Conservation (phyloP, 306 rosid species). For the Senna siamea region DNA sequence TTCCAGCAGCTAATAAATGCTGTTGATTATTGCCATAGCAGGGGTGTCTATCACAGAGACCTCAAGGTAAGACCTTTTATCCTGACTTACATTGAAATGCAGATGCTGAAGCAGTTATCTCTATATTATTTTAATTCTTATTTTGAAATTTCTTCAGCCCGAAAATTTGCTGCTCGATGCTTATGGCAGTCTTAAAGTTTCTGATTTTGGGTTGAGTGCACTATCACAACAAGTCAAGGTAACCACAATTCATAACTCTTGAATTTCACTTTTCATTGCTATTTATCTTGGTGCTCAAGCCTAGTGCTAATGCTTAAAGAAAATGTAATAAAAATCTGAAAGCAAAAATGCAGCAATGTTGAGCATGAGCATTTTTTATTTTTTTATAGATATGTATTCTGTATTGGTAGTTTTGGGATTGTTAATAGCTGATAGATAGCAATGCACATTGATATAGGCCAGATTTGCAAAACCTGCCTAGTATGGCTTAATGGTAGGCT, state of each 20-base stretch:
- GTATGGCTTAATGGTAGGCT: too few species aligned
- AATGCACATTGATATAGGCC: too few species aligned
- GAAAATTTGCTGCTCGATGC: conserved; percentile 90
- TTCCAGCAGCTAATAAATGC: conserved; percentile 97
- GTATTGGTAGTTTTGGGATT: too few species aligned
- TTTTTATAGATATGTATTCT: too few species aligned
- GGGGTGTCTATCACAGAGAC: conserved; percentile 97
- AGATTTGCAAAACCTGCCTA: too few species aligned
- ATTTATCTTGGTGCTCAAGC: conserved; percentile 23
- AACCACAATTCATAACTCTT: conserved; percentile 38
- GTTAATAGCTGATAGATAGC: too few species aligned
- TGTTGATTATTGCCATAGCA: conserved; percentile 98
- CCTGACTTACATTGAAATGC: neutral
- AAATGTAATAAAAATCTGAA: neutral
- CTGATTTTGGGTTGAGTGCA: conserved; percentile 98
- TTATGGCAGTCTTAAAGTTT: conserved; percentile 87
- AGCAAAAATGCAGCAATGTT: neutral
- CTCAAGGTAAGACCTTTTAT: conserved; percentile 65
- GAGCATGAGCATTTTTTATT: neutral
- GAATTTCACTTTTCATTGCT: conserved; percentile 32
- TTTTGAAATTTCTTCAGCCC: conserved; percentile 67
- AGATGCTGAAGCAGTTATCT: neutral
- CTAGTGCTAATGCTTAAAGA: conserved; percentile 4
- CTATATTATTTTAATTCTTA: conserved; percentile 3
- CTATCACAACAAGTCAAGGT: conserved; percentile 96